Evolutionary conservation across 2,329 filamentous ascomycete genomes (phyloP), one percentile per base, ranked within the genome.

Genomic region (Cryphonectria japonica): DNA sequence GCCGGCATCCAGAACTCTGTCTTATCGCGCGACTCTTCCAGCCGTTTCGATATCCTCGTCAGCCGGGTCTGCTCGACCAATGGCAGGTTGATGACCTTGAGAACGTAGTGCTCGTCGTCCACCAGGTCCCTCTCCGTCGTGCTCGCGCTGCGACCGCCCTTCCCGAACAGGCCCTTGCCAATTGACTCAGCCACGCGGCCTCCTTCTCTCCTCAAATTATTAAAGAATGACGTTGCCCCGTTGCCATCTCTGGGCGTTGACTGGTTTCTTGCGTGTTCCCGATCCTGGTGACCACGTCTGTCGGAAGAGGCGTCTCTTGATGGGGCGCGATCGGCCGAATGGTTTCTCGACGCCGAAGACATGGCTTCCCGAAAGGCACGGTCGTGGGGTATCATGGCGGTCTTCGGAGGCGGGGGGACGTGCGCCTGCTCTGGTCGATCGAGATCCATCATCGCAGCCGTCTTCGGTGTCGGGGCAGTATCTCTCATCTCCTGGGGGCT

Each of bases 1-100:
- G 94, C 93, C 16, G 95, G 95, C 95, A 98, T 97, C 95, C 95
- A 98, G 78, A 97, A 98, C 78, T 98, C 95, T 0, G 95, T 98
- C 85, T 98, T 98, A 78, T 98, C 95, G 73, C 91, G 89, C 13
- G 95, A 97, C 72, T 93, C 89, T 78, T 97, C 93, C 60, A 98
- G 84, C 41, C 92, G 89, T 81, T 95, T 97, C 9, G 94, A 97
- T 78, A 98, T 98, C 74, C 95, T 89, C 0, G 95, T 98, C 74
- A 91, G 85, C n/a, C 95, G 90, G 8, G 95, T 95, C 82, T 98
- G 95, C 79, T 97, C 92, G 37, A 97, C 87, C 41, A 98, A 84
- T 1, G 94, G 94, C 66, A 93, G 85, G 77, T 96, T 97, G 79
- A 98, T 93, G 60, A 97, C 90, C 76, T 92, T 93, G 77, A 94